These are phyloP conservation scores for Kwoniella pini DNA, from an alignment of 768 basidiomycete genomes.

Conservation along the genomic window DNA sequence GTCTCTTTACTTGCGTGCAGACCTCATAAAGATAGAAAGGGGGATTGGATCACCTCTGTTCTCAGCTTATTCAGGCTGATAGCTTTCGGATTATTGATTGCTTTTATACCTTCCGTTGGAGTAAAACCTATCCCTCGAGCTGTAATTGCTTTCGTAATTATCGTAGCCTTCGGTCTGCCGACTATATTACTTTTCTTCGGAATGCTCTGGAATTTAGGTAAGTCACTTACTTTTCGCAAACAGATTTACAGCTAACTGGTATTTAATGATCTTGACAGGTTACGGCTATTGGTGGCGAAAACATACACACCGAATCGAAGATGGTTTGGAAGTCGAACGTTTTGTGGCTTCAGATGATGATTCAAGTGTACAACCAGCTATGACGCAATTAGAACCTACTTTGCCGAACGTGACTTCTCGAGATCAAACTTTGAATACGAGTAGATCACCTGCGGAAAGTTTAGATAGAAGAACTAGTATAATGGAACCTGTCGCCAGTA, in stretches of 20 bases:
- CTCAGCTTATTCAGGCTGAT: constrained; percentile 69
- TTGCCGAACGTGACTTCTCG: constrained; percentile 5
- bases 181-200: constrained; percentile 71
- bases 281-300: constrained; percentile 53
- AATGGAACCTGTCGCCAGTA: constrained; percentile 29
- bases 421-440: neutral
- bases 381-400: constrained; percentile 32
- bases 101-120: constrained; percentile 68
- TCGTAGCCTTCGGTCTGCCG: constrained; percentile 70
- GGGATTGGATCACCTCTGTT: constrained; percentile 69
- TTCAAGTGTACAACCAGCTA: constrained; percentile 35
- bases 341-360: constrained; percentile 43
- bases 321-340: constrained; percentile 48
- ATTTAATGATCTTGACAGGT: constrained; percentile 16
- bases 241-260: neutral
- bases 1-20: constrained; percentile 60
- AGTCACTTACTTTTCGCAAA: constrained; percentile 7
- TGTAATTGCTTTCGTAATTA: constrained; percentile 72
- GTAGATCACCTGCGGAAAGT: neutral
- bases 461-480: constrained; percentile 22
- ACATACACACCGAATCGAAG: constrained; percentile 50
- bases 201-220: constrained; percentile 60
- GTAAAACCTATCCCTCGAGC: constrained; percentile 77
- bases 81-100: constrained; percentile 70
- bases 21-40: constrained; percentile 69